Conservation (phyloP, 2,329 filamentous ascomycete genomes). For the Cladosporium sp. region DNA sequence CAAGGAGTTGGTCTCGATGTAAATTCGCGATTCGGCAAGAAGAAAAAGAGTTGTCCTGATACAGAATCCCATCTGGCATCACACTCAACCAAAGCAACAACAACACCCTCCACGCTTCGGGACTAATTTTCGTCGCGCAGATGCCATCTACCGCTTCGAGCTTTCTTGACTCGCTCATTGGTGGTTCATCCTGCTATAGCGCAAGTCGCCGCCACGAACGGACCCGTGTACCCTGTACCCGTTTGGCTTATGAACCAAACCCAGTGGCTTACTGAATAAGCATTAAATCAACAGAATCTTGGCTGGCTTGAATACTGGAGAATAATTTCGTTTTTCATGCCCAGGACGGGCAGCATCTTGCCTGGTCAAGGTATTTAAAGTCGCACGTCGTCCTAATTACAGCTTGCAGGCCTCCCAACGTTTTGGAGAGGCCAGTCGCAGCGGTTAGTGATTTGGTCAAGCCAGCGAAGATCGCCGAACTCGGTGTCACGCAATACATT, state of each 20-base stretch:
- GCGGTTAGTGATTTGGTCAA: neutral
- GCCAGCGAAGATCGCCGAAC: neutral
- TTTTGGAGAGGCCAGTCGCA: neutral
- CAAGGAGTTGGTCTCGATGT: too few relatives aligned
- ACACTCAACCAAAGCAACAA: neutral
- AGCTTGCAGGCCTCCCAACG: neutral
- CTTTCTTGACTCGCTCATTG: neutral
- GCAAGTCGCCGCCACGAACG: neutral
- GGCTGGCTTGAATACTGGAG: neutral
- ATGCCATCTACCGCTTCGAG: neutral
- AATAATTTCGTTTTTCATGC: accelerated
- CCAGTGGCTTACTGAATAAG: too few relatives aligned
- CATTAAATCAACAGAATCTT: neutral
- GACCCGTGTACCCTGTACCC: neutral
- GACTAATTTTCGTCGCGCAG: neutral
- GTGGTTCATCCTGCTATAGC: too few relatives aligned
- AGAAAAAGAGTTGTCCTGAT: neutral
- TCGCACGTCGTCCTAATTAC: neutral
- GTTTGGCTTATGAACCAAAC: neutral
- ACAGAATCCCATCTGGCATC: neutral
- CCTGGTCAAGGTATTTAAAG: neutral
- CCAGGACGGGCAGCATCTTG: neutral
- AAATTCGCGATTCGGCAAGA: neutral
- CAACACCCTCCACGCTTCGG: neutral
- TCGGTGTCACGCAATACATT: neutral